Percentiles rank a stretch among this genome's conserved stretches.
phyloP scores from a whole-genome alignment of 2,329 filamentous ascomycete genomes.

The Cytospora leucostoma region DNA sequence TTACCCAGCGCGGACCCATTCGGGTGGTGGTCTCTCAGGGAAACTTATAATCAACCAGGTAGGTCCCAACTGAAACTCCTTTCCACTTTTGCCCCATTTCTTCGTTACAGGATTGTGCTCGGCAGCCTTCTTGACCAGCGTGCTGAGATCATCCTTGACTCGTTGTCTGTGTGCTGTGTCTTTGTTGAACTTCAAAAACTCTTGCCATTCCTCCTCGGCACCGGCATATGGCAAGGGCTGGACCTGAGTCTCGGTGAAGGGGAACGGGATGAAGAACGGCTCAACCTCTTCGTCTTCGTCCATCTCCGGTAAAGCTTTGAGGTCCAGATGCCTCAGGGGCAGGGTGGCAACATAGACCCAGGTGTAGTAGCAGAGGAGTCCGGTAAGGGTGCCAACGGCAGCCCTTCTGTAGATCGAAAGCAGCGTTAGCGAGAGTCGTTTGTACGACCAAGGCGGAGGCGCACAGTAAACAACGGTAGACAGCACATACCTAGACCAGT shows the following conservation, averaged over 20 bases:
- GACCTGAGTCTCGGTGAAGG: slow-evolving; percentile 55
- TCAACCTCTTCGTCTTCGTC: slow-evolving; percentile 47
- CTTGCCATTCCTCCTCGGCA: slow-evolving; percentile 64
- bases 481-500: slow-evolving; percentile 9
- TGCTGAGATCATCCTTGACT: slow-evolving; percentile 51
- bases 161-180: slow-evolving; percentile 49
- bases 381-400: slow-evolving; percentile 30
- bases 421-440: neutral
- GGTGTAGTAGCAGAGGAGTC: slow-evolving; percentile 44
- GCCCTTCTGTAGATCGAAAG: slow-evolving; percentile 5
- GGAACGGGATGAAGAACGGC: slow-evolving; percentile 61
- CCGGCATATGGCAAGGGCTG: slow-evolving; percentile 54
- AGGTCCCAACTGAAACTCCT: slow-evolving; percentile 49
- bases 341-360: slow-evolving; percentile 49
- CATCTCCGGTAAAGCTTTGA: slow-evolving; percentile 39
- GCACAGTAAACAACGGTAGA: neutral
- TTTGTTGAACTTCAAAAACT: slow-evolving; percentile 60
- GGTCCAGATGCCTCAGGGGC: slow-evolving; percentile 47
- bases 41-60: slow-evolving; percentile 65
- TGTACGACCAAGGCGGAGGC: neutral
- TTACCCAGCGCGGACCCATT: slow-evolving; percentile 62
- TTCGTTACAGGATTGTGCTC: slow-evolving; percentile 46
- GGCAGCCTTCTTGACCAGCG: slow-evolving; percentile 45
- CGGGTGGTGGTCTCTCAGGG: slow-evolving; percentile 59
- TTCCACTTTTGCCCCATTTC: slow-evolving; percentile 44